Percentiles rank a stretch among this genome's conserved stretches.
These are phyloP conservation scores for Senecio squalidus DNA, from an alignment of 140 eudicot genomes.

Conservation along the genomic window DNA sequence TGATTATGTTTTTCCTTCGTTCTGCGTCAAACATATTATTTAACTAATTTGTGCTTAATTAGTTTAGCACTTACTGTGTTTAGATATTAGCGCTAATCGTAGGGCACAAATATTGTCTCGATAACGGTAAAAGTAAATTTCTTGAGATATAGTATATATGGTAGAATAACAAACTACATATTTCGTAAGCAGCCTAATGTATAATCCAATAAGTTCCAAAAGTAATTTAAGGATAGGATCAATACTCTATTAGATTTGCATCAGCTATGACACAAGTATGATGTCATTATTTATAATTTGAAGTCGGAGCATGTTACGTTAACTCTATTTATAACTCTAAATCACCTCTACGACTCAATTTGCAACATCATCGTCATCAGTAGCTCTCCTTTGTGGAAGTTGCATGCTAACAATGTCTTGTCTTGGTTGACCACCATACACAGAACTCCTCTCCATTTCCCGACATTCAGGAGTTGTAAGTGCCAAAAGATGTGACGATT, in stretches of 20 bases:
- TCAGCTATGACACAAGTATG: slow-evolving; percentile 1
- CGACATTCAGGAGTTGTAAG: slow-evolving; percentile 52
- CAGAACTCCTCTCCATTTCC: slow-evolving; percentile 25
- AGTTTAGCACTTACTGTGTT: too few relatives aligned
- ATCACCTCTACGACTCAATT: slow-evolving; percentile 25
- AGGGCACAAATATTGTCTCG: too few relatives aligned
- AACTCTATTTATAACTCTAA: slow-evolving; percentile 13
- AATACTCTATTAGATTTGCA: neutral
- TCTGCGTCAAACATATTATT: too few relatives aligned
- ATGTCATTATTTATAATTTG: neutral
- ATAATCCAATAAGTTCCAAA: too few relatives aligned
- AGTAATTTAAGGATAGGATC: too few relatives aligned
- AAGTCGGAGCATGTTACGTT: slow-evolving; percentile 18
- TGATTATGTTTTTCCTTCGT: too few relatives aligned
- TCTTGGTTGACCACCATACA: slow-evolving; percentile 51
- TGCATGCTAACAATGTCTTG: slow-evolving; percentile 86
- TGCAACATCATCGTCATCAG: slow-evolving; percentile 16
- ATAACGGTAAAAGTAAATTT: too few relatives aligned
- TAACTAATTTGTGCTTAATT: too few relatives aligned
- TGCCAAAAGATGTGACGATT: slow-evolving; percentile 60
- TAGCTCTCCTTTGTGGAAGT: slow-evolving; percentile 59
- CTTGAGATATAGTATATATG: too few relatives aligned
- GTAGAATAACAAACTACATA: too few relatives aligned
- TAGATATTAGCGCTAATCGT: too few relatives aligned
- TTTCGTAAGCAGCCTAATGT: too few relatives aligned